Evolutionary conservation across 495 filamentous ascomycete genomes (phyloP).

Genomic region (Bacidia rubella): DNA sequence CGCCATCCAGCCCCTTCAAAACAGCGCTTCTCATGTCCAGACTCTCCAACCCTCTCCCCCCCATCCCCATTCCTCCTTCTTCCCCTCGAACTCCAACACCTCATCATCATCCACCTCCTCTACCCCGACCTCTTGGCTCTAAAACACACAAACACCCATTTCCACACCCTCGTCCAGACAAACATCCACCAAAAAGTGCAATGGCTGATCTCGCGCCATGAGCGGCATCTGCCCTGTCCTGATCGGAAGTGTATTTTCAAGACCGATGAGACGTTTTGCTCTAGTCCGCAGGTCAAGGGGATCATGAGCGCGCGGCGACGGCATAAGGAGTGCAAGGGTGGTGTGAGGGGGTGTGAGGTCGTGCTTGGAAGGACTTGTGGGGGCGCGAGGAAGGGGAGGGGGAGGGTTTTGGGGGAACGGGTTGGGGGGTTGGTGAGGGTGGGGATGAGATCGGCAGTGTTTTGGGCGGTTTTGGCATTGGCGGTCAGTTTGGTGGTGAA

Average conservation of each 20-base stretch:
- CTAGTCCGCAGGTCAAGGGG: constrained; percentile 6
- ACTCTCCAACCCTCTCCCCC: neutral
- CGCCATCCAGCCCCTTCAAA: neutral
- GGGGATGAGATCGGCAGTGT: constrained; percentile 21
- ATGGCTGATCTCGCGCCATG: constrained; percentile 40
- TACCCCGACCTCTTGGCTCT: constrained; percentile 47
- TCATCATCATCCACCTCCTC: constrained; percentile 36
- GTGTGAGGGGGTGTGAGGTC: constrained; percentile 14
- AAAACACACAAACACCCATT: constrained; percentile 39
- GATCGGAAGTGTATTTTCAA: constrained; percentile 11
- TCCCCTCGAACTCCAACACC: constrained; percentile 42
- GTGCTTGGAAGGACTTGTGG: constrained; percentile 14
- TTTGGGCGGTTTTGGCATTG: constrained; percentile 53
- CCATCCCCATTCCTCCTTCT: constrained; percentile 14
- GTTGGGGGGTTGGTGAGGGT: neutral
- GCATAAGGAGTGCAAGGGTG: constrained; percentile 14
- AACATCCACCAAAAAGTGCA: constrained; percentile 34
- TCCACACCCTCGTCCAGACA: constrained; percentile 31
- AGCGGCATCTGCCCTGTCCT: constrained; percentile 10
- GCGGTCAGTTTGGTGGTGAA: constrained; percentile 38
- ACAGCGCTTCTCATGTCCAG: neutral
- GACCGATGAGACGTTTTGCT: constrained; percentile 16
- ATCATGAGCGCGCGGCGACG: constrained; percentile 15
- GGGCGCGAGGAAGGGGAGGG: neutral
- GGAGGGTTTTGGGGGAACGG: neutral